These are phyloP conservation scores for Serendipita vermifera DNA, from an alignment of 768 basidiomycete genomes.

Conservation along the genomic window DNA sequence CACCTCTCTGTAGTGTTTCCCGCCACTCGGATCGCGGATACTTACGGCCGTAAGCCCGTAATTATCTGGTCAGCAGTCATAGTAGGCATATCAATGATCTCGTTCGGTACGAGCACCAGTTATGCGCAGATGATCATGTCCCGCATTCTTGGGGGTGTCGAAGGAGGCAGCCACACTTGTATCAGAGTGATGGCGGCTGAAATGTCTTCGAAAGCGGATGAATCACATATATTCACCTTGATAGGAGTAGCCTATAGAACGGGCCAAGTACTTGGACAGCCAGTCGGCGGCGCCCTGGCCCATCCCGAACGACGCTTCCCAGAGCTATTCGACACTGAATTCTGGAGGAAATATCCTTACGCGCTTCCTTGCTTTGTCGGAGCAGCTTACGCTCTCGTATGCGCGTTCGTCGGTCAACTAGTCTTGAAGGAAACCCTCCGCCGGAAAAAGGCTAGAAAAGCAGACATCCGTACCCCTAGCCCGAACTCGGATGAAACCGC, in stretches of 20 bases:
- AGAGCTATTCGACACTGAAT: not conserved
- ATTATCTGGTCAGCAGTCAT: not conserved
- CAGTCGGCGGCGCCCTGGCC: not conserved
- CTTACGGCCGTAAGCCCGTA: not conserved
- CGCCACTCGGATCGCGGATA: not conserved
- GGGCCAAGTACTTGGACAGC: not conserved
- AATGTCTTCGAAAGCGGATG: not conserved
- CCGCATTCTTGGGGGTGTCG: not conserved
- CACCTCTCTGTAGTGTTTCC: not conserved
- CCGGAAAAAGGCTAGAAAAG: not conserved
- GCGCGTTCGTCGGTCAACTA: not conserved
- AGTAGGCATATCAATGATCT: not conserved
- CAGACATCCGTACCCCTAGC: too few species aligned
- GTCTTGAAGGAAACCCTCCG: not conserved
- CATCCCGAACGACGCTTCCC: conserved; percentile 5
- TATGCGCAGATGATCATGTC: not conserved
- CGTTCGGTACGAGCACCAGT: not conserved
- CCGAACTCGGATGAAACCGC: too few species aligned
- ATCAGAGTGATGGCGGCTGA: not conserved
- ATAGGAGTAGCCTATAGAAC: not conserved
- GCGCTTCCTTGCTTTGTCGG: conserved; percentile 1
- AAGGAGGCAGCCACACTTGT: not conserved
- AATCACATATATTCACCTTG: not conserved
- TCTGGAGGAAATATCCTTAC: not conserved
- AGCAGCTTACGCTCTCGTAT: not conserved